Percentiles rank a stretch among this genome's conserved stretches.
Conservation (phyloP, 495 filamentous ascomycete species). For the Annulohypoxylon maeteangense region DNA sequence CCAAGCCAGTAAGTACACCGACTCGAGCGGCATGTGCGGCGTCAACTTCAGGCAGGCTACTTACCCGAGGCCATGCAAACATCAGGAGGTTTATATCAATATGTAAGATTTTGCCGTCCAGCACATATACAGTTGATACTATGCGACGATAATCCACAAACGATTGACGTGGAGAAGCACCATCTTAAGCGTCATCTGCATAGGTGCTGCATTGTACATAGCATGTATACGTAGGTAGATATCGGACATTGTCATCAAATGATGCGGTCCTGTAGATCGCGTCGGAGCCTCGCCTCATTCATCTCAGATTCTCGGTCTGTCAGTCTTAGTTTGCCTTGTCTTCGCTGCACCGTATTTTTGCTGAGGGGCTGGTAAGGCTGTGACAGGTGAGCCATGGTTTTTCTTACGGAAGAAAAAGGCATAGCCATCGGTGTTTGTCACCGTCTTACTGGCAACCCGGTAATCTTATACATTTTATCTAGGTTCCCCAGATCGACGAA, state of each 20-base stretch:
- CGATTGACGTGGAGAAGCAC: constrained; percentile 16
- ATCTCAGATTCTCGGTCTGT: background rate
- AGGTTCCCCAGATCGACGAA: background rate
- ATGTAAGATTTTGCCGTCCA: background rate
- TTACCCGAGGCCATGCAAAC: background rate
- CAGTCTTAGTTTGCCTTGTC: constrained; percentile 1
- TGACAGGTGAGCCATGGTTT: background rate
- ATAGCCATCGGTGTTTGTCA: background rate
- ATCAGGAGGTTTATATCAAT: background rate
- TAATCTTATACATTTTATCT: constrained; percentile 3
- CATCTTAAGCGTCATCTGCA: constrained; percentile 6
- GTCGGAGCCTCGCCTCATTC: constrained; percentile 17
- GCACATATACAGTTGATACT: background rate
- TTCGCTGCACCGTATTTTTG: background rate
- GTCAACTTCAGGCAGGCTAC: background rate
- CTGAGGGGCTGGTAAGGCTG: background rate
- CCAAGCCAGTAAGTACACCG: background rate
- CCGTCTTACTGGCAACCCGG: background rate
- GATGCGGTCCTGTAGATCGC: constrained; percentile 25
- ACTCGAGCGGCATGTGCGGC: background rate
- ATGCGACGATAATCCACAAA: background rate
- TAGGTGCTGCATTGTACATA: too few relatives aligned
- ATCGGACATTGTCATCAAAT: constrained; percentile 22
- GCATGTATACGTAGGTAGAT: too few relatives aligned
- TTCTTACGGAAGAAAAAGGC: constrained; percentile 1